Base-by-base conservation (phyloP, 805 yeast genomes). In the Tetrapisispora pingtungensis region DNA sequence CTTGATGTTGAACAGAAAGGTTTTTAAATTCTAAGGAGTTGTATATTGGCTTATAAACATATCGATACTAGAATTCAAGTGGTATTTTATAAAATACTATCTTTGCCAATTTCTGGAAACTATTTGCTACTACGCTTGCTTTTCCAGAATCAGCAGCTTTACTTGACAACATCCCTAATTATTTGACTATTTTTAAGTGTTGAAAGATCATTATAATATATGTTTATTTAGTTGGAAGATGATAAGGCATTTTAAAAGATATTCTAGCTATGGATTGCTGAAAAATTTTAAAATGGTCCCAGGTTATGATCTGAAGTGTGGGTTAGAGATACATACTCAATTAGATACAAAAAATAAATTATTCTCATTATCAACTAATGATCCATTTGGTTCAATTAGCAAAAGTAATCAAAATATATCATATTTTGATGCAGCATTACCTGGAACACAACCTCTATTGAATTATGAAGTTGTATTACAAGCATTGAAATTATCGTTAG, bases 281-380 rank as follows among this genome's bases (percentile, higher is more conserved):
- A 24, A 28, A 12, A 43, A 40, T 15, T 41, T 43, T 43, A 32
- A 43, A 36, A 18, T 49, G 15, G 26, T 49, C 19, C 32, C 40
- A 17, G 56, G 56, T 3, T 65, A 57, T 50, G 59, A 62, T 20
- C 59, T 90, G 50, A 84, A 80, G 57, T 84, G 96, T 57, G 98
- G 98, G 0, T 67, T 93, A 31, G 98, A 93, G 61, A 84, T 93
- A 36, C 98, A 93, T 61, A 83, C 97, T 1, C 98, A 93, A 62
- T 67, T 93, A 44, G 72, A 75, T 50, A 85, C 97, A 0, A 58
- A 64, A 32, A 68, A 74, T 44, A 93, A 93, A 61, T 75, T 93
- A 24, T 93, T 93, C 53, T 84, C 96, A 3, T 53, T 70, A 2
- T 74, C 89, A 1, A 63, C 64, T 2, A 67, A 70, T 44, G 65